Conservation (phyloP, 805 yeast genomes). For the Candida koratica region DNA sequence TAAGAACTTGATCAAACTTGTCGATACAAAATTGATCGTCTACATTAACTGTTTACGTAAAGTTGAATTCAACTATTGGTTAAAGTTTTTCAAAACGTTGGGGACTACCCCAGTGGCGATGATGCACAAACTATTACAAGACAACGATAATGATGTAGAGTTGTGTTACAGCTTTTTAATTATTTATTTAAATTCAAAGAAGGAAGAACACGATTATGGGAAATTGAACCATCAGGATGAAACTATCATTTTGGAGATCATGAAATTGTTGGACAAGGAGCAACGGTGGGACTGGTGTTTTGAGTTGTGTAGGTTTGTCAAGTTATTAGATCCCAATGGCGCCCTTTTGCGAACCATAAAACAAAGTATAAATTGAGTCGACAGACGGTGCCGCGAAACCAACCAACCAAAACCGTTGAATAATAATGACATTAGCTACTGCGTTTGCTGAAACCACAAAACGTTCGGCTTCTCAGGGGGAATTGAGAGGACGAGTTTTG, state of each 20-base stretch:
- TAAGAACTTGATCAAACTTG: constrained; percentile 11
- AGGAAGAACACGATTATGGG: constrained; percentile 27
- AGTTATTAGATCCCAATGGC: constrained; percentile 45
- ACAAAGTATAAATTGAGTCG: neutral
- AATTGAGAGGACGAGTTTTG: constrained; percentile 60
- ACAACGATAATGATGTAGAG: constrained; percentile 31
- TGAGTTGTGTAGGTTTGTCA: constrained; percentile 52
- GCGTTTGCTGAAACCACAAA: constrained; percentile 81
- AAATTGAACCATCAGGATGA: constrained; percentile 33
- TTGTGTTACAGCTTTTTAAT: constrained; percentile 51
- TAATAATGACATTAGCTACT: constrained; percentile 60
- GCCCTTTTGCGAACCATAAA: constrained; percentile 21
- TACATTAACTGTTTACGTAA: constrained; percentile 55
- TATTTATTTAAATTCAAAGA: constrained; percentile 49
- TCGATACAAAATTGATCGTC: constrained; percentile 23
- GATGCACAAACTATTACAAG: constrained; percentile 36
- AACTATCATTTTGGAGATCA: constrained; percentile 39
- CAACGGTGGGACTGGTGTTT: constrained; percentile 50
- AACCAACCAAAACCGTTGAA: constrained; percentile 23
- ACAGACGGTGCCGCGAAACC: neutral
- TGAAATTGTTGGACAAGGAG: constrained; percentile 39
- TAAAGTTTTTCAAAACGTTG: constrained; percentile 40
- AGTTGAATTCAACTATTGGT: constrained; percentile 55
- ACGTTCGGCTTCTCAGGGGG: constrained; percentile 56
- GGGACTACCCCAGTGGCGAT: constrained; percentile 43